Evolutionary conservation across 306 rosid species (phyloP).

Genomic region (Astragalus membranaceus): DNA sequence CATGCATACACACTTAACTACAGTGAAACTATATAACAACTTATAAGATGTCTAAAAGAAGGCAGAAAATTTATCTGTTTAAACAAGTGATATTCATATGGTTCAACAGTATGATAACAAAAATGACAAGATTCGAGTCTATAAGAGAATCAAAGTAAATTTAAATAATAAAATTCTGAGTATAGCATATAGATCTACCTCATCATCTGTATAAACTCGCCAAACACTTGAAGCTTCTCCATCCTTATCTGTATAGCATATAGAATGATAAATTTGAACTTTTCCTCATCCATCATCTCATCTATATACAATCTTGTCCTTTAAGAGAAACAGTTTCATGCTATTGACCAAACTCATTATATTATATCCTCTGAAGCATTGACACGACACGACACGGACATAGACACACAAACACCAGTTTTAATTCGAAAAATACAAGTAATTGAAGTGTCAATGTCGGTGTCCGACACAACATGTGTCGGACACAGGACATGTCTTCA

Average conservation of each 20-base stretch:
- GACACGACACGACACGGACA: too few species aligned
- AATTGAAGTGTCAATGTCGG: too few species aligned
- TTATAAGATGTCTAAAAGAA: not conserved
- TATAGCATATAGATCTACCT: slow-evolving; percentile 36
- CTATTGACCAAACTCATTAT: slow-evolving; percentile 31
- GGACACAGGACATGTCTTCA: too few species aligned
- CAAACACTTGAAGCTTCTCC: slow-evolving; percentile 31
- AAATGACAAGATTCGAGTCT: slow-evolving; percentile 3
- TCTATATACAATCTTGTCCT: slow-evolving; percentile 41
- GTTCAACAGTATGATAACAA: slow-evolving; percentile 1
- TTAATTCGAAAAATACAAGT: too few species aligned
- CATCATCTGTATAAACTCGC: slow-evolving; percentile 39
- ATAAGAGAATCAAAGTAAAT: slow-evolving; percentile 17
- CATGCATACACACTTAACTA: not conserved
- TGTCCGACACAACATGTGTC: too few species aligned
- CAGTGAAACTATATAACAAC: not conserved
- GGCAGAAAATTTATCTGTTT: not conserved
- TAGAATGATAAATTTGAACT: slow-evolving; percentile 34
- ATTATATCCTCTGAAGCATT: too few species aligned
- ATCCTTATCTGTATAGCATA: slow-evolving; percentile 21
- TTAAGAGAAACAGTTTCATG: slow-evolving; percentile 40
- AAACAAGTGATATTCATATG: not conserved
- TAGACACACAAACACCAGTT: too few species aligned
- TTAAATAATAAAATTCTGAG: slow-evolving; percentile 16
- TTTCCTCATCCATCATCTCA: slow-evolving; percentile 37